Evolutionary conservation across 2,329 filamentous ascomycete genomes (phyloP), one percentile per base, ranked within the genome.

Genomic region (Talaromyces sp.): DNA sequence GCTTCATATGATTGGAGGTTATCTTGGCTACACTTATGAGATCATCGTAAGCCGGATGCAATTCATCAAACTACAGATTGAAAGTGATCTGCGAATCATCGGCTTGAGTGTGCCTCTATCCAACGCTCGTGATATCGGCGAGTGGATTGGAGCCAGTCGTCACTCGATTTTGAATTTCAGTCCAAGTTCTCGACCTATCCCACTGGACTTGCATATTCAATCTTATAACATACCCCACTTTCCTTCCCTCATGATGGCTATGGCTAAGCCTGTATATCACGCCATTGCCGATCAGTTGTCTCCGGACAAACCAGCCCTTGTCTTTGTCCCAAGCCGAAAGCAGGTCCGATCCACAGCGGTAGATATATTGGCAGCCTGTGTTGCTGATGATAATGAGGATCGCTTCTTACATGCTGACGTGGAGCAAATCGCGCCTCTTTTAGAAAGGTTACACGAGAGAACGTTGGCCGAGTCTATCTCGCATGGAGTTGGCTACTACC

Each of bases 91-190:
- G 77, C 87, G 94, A 53, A 93, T 97, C 48, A 77, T 99, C 56
- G 94, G 91, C 2, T 77, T 99, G 60, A 92, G 91, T 69, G 94
- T 97, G 28, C 95, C 94, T 22, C 81, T 99, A 21, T 87, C 94
- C 5, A 97, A 97, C 70, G 92, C 93, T 52, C 85, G 91, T 60
- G 94, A 99, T 67, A 84, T 99, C 66, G 93, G 93, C 53, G 94
- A 97, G 75, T 99, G 94, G 94, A 91, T 99, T 64, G 94, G 95
- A 64, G 94, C 93, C 7, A 96, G 87, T 73, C 97, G 97, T 78
- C 94, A 99, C 71, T 96, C 94, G 51, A 96, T 96, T 63, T 99
- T 93, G 81, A 99, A 99, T 77, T 99, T 99, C 78, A 96, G 91
- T 66, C 94, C 94, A 2, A 88, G 93, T 68, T 87, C 93, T 61